Percentiles rank a stretch among this genome's conserved stretches.
phyloP scores from a whole-genome alignment of 1,284 basidiomycete species.

The Porogramme epimiltina region DNA sequence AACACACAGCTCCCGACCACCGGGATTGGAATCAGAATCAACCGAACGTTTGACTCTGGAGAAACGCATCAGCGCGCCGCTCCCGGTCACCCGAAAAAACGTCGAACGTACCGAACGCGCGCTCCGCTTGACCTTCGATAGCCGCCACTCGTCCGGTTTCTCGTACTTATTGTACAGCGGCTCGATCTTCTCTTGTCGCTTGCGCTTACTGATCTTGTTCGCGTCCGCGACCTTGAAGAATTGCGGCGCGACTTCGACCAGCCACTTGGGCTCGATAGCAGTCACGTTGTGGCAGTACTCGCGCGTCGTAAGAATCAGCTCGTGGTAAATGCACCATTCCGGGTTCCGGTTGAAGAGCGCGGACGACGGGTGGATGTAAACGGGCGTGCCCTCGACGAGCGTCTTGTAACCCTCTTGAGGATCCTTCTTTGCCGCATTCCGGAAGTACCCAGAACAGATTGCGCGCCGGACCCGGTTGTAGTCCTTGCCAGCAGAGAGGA shows the following conservation, averaged over 20 bases:
- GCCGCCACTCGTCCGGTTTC: constrained; percentile 88
- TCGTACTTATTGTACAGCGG: constrained; percentile 90
- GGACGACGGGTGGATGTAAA: constrained; percentile 98
- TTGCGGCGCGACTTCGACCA: constrained; percentile 95
- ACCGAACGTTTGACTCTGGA: constrained; percentile 80
- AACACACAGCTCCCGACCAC: background rate
- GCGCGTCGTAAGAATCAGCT: constrained; percentile 72
- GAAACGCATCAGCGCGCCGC: constrained; percentile 18
- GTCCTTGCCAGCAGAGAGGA: constrained; percentile 88
- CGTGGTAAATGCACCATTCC: constrained; percentile 80
- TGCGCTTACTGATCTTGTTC: constrained; percentile 96
- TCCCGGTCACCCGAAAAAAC: background rate
- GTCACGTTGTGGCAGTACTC: constrained; percentile 98
- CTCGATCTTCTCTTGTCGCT: constrained; percentile 97
- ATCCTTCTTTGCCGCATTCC: constrained; percentile 96
- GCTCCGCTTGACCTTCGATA: constrained; percentile 87
- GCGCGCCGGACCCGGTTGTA: constrained; percentile 94
- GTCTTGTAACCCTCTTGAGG: constrained; percentile 97
- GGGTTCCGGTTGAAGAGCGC: constrained; percentile 94
- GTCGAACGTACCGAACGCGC: constrained; percentile 70
- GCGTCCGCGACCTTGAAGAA: constrained; percentile 98
- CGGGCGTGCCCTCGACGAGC: constrained; percentile 95
- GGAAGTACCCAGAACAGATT: constrained; percentile 96
- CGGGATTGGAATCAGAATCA: constrained; percentile 43
- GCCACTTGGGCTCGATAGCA: constrained; percentile 97